Base-by-base conservation (phyloP, 108 stramenopile species). In the Pseudonitzschia pungens region DNA sequence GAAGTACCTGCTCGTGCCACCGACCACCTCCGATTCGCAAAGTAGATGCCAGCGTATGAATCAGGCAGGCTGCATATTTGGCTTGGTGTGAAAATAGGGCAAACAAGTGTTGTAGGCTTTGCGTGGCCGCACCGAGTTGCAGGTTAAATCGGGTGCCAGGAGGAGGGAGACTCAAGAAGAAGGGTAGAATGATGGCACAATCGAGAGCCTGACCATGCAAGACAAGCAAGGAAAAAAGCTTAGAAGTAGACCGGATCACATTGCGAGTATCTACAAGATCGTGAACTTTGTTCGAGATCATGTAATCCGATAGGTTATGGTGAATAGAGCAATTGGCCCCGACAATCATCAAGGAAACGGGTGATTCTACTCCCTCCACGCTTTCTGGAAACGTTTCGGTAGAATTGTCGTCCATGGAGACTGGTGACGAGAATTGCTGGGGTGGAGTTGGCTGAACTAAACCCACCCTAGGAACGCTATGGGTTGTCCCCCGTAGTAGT, bases 381-480 rank as follows among this genome's bases (percentile, higher is more conserved):
- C 45, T 48, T 12, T 48, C 45, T 2, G 36, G 36, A 36, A 36
- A 36, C 6, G 36, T 2, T 36, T 36, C 36, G 6, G 36, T 6
- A 36, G 36, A 36, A 36, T 36, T 36, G 2, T 36, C 36, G 36
- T 36, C 4, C 36, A 36, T 36, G 6, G 36, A 36, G 36, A 36
- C 36, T 2, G 36, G 36, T 5, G 2, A 36, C 36, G 36, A 36
- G 4, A 36, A 18, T 63, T 40, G 22, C 48, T 56, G 40, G 36
- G 36, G 85, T 40, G 79, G 70, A 40, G 74, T 81, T 9, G 93
- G 93, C 58, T 90, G 88, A 26, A 92, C 77, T 21, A 95, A 74
- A 44, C 94, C 94, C 27, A 94, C 93, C 51, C 90, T 87, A 21
- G 90, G 94, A 20, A 84, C 86, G 48, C 78, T 77, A 51, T 85